Percentiles rank a stretch among this genome's conserved stretches.
Evolutionary conservation across 164 flowering plant genomes (phyloP).

Genomic region (Berberis thunbergii): DNA sequence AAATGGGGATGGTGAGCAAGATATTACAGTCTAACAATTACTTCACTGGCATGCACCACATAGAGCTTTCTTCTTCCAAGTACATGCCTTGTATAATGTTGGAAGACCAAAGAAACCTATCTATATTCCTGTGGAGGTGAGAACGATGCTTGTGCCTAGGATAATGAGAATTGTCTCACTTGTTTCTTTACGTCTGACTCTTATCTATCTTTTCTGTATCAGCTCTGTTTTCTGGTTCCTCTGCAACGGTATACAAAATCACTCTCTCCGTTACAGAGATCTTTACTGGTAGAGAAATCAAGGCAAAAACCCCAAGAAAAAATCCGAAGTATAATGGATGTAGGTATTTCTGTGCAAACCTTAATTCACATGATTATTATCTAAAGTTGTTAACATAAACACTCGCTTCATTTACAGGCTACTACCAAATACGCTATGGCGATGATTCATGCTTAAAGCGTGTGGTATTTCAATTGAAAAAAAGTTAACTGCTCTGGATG

Average conservation of each 20-base stretch:
- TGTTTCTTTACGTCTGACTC: not conserved
- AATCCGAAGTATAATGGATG: conserved; percentile 41
- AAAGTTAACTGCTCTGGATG: conserved; percentile 43
- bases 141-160: not conserved
- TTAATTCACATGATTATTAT: not conserved
- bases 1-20: conserved; percentile 19
- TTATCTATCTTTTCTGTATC: conserved; percentile 1
- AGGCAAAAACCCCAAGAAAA: conserved; percentile 70
- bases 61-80: conserved; percentile 39
- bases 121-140: conserved; percentile 57
- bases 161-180: not conserved
- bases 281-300: conserved; percentile 57
- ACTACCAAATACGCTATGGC: conserved; percentile 31
- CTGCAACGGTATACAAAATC: conserved; percentile 67
- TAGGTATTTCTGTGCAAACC: conserved; percentile 11
- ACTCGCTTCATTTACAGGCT: conserved; percentile 31
- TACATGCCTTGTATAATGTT: conserved; percentile 69
- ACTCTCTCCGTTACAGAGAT: conserved; percentile 48
- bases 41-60: conserved; percentile 34
- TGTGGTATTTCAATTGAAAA: conserved; percentile 59
- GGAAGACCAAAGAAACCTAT: conserved; percentile 63
- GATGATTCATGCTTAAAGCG: conserved; percentile 43
- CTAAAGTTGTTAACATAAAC: not conserved
- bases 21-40: conserved; percentile 55
- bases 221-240: conserved; percentile 64